phyloP scores from a whole-genome alignment of 2,329 filamentous ascomycete species.

The Arthrobotrys megalospora region DNA sequence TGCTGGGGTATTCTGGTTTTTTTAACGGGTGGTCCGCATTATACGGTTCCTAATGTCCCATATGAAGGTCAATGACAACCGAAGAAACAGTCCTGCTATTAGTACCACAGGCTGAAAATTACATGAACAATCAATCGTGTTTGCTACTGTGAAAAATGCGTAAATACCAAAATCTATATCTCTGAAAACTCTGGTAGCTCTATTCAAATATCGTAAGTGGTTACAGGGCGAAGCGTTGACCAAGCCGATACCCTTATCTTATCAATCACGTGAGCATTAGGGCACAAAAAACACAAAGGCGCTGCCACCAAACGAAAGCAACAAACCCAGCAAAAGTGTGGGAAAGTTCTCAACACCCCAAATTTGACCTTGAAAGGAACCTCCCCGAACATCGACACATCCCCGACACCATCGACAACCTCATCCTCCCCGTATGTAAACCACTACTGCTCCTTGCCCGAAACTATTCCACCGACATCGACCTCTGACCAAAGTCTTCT shows the following conservation, averaged over 20 bases:
- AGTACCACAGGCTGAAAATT: slow-evolving; percentile 33
- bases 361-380: slow-evolving; percentile 41
- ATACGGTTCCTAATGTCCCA: slow-evolving; percentile 54
- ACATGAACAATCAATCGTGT: slow-evolving; percentile 15
- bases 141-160: neutral
- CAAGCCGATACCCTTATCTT: slow-evolving; percentile 50
- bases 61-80: slow-evolving; percentile 59
- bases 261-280: slow-evolving; percentile 58
- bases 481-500: slow-evolving; percentile 26
- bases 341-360: slow-evolving; percentile 56
- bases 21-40: slow-evolving; percentile 32
- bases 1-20: slow-evolving; percentile 38
- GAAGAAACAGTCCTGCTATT: slow-evolving; percentile 38
- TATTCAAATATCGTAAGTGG: slow-evolving; percentile 3
- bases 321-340: slow-evolving; percentile 47
- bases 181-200: neutral
- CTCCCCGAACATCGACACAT: slow-evolving; percentile 29
- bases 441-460: neutral
- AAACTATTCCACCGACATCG: neutral
- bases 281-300: slow-evolving; percentile 17
- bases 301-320: slow-evolving; percentile 37
- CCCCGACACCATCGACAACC: slow-evolving; percentile 17
- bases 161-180: neutral
- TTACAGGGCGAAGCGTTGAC: neutral
- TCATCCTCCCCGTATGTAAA: slow-evolving; percentile 35